Conservation (phyloP, 495 filamentous ascomycete genomes). For the Mycothermus thermophilus region DNA sequence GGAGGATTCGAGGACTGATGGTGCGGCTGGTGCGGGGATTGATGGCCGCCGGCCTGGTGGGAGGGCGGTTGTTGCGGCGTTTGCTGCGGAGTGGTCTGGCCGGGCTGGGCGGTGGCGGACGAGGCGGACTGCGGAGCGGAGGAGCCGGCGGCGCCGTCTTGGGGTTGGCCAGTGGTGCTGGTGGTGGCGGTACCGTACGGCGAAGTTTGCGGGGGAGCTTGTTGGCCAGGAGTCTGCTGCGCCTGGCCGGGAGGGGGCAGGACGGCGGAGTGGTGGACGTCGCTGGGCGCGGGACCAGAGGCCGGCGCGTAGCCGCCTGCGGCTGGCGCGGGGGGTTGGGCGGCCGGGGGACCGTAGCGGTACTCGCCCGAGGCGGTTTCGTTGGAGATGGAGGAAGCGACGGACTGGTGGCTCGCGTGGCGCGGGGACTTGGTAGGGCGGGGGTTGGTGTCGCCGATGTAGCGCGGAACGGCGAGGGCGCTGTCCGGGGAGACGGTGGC, state of each 20-base stretch:
- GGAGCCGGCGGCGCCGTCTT: constrained; percentile 10
- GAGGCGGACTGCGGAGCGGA: constrained; percentile 26
- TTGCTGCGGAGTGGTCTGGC: constrained; percentile 22
- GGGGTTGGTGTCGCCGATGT: constrained; percentile 40
- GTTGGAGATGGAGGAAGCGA: constrained; percentile 28
- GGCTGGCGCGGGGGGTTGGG: background rate
- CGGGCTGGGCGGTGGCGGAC: constrained; percentile 32
- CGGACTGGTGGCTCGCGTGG: constrained; percentile 35
- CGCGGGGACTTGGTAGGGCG: constrained; percentile 41
- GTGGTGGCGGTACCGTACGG: constrained; percentile 2
- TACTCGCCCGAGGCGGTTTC: constrained; percentile 34
- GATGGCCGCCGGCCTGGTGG: background rate
- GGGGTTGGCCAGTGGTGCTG: background rate
- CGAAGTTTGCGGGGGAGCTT: background rate
- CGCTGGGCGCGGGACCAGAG: constrained; percentile 16
- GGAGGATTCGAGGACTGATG: background rate
- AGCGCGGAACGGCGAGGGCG: constrained; percentile 31
- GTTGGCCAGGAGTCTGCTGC: background rate
- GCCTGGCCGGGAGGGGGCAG: too few relatives aligned
- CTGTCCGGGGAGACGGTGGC: constrained; percentile 17
- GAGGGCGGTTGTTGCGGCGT: constrained; percentile 20
- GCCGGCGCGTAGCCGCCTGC: too few relatives aligned
- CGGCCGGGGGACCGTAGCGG: constrained; percentile 31
- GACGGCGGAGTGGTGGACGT: constrained; percentile 5
- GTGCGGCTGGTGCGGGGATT: background rate